These are phyloP conservation scores for Penicillium silybi DNA, from an alignment of 495 filamentous ascomycete species.

Conservation along the genomic window DNA sequence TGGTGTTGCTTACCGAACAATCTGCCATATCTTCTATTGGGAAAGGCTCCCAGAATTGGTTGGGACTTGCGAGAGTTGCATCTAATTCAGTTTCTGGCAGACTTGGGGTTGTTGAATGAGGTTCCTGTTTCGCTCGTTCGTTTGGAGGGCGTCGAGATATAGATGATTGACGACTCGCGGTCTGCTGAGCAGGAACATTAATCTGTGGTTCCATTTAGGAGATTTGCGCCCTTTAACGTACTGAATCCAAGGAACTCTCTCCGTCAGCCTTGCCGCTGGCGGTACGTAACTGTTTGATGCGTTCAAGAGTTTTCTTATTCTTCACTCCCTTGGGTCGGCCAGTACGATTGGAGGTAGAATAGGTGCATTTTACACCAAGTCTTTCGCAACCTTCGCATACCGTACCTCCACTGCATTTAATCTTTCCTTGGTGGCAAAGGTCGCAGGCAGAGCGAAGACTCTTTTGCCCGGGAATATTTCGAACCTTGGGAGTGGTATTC, in stretches of 20 bases:
- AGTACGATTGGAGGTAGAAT: conserved; percentile 22
- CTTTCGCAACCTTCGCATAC: conserved; percentile 21
- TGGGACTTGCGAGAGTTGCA: too few species aligned
- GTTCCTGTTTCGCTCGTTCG: too few species aligned
- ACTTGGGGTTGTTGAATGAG: too few species aligned
- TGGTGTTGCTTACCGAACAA: too few species aligned
- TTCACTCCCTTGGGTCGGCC: conserved; percentile 27
- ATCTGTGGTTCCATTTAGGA: too few species aligned
- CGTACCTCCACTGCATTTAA: conserved; percentile 19
- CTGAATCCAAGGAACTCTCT: background rate
- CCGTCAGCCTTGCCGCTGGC: background rate
- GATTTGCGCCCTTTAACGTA: background rate
- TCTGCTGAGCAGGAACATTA: too few species aligned
- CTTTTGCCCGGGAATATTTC: background rate
- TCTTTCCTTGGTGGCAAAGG: conserved; percentile 22
- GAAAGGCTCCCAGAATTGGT: too few species aligned
- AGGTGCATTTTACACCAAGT: conserved; percentile 12
- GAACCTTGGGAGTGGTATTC: too few species aligned
- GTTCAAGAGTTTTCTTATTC: conserved; percentile 10
- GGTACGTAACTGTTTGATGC: background rate
- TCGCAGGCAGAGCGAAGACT: conserved; percentile 21
- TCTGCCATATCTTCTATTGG: too few species aligned
- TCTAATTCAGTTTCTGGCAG: too few species aligned
- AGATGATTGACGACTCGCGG: too few species aligned
- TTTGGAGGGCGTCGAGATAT: too few species aligned